Evolutionary conservation across 257 asterid genomes (phyloP).

Genomic region (Solanum chmielewskii): DNA sequence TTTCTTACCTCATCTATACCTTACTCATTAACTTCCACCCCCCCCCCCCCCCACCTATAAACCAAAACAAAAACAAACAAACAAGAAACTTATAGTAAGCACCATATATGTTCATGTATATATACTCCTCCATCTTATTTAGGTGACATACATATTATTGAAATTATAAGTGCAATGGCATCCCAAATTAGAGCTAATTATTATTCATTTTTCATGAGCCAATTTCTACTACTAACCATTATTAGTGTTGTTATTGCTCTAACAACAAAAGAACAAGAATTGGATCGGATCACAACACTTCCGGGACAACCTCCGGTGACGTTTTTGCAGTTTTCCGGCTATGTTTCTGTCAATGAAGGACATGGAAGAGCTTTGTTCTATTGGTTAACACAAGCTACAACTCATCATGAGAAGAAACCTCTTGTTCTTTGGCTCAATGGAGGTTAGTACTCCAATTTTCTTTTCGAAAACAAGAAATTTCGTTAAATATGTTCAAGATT

Average conservation of each 20-base stretch:
- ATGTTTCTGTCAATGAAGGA: slow-evolving; percentile 42
- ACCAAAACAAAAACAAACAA: not conserved
- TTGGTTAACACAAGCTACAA: slow-evolving; percentile 64
- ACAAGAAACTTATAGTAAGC: not conserved
- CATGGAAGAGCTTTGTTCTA: slow-evolving; percentile 77
- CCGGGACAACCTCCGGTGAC: slow-evolving; percentile 80
- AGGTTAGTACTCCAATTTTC: slow-evolving; percentile 20
- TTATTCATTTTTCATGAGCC: not conserved
- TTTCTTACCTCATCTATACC: not conserved
- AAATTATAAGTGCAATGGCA: not conserved
- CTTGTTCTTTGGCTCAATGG: slow-evolving; percentile 89
- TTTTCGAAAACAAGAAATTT: not conserved
- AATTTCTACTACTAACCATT: not conserved
- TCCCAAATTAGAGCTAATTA: not conserved
- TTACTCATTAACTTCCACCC: not conserved
- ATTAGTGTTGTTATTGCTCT: not conserved
- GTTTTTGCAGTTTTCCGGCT: slow-evolving; percentile 71
- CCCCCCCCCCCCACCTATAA: not conserved
- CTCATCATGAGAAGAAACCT: slow-evolving; percentile 32
- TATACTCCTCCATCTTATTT: not conserved
- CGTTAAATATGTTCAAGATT: not conserved
- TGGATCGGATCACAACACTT: slow-evolving; percentile 39
- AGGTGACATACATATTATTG: not conserved
- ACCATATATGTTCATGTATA: not conserved
- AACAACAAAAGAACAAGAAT: slow-evolving; percentile 33